Evolutionary conservation across 164 flowering plant species (phyloP).

Genomic region (Litsea cubeba): DNA sequence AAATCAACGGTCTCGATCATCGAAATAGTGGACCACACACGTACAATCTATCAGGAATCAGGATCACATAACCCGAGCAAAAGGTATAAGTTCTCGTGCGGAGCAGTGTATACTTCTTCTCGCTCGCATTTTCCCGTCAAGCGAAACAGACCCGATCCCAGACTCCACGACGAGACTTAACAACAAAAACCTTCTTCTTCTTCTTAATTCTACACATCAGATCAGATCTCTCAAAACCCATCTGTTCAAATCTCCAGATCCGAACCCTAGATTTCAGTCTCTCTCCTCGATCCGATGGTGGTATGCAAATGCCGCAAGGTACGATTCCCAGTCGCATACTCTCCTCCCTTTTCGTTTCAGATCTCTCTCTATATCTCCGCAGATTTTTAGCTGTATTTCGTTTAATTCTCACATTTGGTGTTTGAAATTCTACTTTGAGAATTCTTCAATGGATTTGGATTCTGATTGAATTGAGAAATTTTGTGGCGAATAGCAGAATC

Average conservation of each 20-base stretch:
- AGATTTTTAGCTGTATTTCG: not conserved
- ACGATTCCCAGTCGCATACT: not conserved
- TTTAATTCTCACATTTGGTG: not conserved
- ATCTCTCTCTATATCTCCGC: not conserved
- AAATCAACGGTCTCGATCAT: no score
- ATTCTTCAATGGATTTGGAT: not conserved
- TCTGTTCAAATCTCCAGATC: not conserved
- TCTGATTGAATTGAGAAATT: not conserved
- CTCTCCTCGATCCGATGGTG: conserved; percentile 50
- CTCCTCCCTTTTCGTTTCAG: not conserved
- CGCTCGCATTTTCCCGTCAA: no score
- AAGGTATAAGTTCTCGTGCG: no score
- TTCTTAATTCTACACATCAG: no score
- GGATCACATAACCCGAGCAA: no score
- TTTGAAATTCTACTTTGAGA: not conserved
- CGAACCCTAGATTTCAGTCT: not conserved
- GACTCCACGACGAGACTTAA: no score
- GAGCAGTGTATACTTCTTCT: no score
- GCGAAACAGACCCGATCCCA: no score
- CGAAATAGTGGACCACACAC: no score
- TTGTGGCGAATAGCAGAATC: not conserved
- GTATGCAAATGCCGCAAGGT: conserved; percentile 77
- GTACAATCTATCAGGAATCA: no score
- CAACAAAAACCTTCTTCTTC: no score
- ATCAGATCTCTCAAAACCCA: not conserved